Evolutionary conservation across 345 rosid species (phyloP).

Genomic region (Cardamine resedifolia): DNA sequence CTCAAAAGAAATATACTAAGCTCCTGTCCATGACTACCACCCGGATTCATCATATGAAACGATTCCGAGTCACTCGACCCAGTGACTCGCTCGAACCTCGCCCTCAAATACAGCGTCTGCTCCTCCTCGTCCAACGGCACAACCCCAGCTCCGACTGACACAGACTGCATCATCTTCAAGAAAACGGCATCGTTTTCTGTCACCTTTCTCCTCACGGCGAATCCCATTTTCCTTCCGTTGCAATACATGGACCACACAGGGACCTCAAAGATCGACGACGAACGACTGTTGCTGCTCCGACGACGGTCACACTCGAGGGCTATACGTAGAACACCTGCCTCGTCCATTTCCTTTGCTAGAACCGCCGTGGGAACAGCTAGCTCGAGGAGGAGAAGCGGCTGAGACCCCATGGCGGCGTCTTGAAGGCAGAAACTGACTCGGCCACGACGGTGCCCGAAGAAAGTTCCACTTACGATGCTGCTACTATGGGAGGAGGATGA

Average conservation of each 20-base stretch:
- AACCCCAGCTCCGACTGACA: slow-evolving; percentile 79
- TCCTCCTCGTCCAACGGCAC: slow-evolving; percentile 48
- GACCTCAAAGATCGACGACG: slow-evolving; percentile 47
- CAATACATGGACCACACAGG: slow-evolving; percentile 87
- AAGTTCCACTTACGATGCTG: slow-evolving; percentile 59
- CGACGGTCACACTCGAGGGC: slow-evolving; percentile 63
- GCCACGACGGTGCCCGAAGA: slow-evolving; percentile 80
- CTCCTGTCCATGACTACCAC: slow-evolving; percentile 67
- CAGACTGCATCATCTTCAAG: slow-evolving; percentile 71
- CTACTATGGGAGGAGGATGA: slow-evolving; percentile 28
- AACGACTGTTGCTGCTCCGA: slow-evolving; percentile 23
- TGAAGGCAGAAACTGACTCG: slow-evolving; percentile 85
- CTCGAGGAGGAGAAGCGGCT: slow-evolving; percentile 61
- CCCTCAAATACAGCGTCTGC: slow-evolving; percentile 65
- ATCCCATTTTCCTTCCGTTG: slow-evolving; percentile 82
- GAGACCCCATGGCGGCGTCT: slow-evolving; percentile 45
- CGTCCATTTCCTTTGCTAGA: slow-evolving; percentile 79
- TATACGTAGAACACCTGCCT: slow-evolving; percentile 60
- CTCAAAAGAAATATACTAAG: slow-evolving; percentile 73
- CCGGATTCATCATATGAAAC: slow-evolving; percentile 80
- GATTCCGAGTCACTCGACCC: slow-evolving; percentile 78
- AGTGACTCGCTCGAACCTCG: slow-evolving; percentile 64
- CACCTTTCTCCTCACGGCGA: slow-evolving; percentile 59
- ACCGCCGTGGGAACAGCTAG: slow-evolving; percentile 74
- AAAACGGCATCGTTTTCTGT: slow-evolving; percentile 51